These are phyloP conservation scores for Picochlorum sp. DNA, from an alignment of 139 green algal genomes.

Conservation along the genomic window DNA sequence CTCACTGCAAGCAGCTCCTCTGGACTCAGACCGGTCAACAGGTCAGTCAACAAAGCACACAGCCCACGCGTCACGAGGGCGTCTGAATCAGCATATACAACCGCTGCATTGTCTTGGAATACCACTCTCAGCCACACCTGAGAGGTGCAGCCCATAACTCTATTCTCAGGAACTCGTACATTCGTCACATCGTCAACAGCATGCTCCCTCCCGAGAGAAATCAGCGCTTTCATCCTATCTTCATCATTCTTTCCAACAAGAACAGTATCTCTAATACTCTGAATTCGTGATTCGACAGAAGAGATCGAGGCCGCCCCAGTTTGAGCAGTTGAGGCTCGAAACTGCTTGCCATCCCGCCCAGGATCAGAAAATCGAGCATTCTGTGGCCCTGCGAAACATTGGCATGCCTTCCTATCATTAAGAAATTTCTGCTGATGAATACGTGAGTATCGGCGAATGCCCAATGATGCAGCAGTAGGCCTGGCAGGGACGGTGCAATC, in stretches of 20 bases:
- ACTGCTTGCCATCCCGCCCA: too few species aligned
- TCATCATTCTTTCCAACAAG: not conserved
- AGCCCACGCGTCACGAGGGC: conserved; percentile 68
- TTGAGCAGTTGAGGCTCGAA: too few species aligned
- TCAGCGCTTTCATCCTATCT: not conserved
- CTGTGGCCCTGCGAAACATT: too few species aligned
- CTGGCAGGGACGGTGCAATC: too few species aligned
- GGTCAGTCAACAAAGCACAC: conserved; percentile 47
- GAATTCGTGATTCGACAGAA: too few species aligned
- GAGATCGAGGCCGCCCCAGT: too few species aligned
- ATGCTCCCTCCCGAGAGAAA: not conserved
- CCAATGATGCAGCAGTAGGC: too few species aligned
- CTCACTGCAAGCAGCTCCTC: conserved; percentile 49
- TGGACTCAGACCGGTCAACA: conserved; percentile 54
- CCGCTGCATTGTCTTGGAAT: conserved; percentile 16
- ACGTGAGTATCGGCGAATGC: too few species aligned
- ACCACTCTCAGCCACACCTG: conserved; percentile 59
- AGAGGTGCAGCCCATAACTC: conserved; percentile 89
- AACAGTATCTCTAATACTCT: too few species aligned
- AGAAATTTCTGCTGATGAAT: too few species aligned
- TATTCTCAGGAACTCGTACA: conserved; percentile 41
- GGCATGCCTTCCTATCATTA: too few species aligned
- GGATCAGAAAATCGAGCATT: too few species aligned
- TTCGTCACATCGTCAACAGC: not conserved
- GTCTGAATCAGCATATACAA: conserved; percentile 58